Evolutionary conservation across 2,329 filamentous ascomycete genomes (phyloP), one percentile per base, ranked within the genome.

Genomic region (Clonostachys chloroleuca): DNA sequence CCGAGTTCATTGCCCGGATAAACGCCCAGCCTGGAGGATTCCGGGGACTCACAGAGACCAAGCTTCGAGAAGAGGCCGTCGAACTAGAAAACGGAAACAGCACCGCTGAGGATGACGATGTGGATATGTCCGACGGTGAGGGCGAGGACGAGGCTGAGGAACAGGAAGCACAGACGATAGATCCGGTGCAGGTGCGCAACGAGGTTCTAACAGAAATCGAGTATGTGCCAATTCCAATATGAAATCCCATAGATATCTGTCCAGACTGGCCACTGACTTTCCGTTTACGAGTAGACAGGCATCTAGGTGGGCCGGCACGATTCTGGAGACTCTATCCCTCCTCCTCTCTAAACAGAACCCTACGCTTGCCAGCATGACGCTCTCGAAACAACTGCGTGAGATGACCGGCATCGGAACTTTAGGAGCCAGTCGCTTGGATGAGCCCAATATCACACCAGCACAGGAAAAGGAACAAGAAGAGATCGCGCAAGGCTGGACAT

Each of bases 311-410:
- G 77, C 84, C 39, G 74, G 87, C 60, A 76, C 88, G 50, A 83
- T 85, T 7, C 81, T 95, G 57, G 89, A 96, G 63, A 89, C 92
- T 57, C 70, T 95, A 47, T 95, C 91, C 33, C 78, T 95, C 7
- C 75, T 95, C 2, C 74, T 94, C 14, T 89, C 89, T n/a, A 92
- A 91, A 62, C 81, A 94, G 59, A 75, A 75, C n/a, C 87, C 89
- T 1, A 80, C 78, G 9, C 81, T 85, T 53, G 88, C 86, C 6
- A 75, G 83, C 55, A 65, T 74, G 42, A 89, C 89, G 5, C 78
- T 96, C 51, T 90, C 87, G 1, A 77, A 81, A 13, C 75, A 73
- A 17, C 72, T 95, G 17, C 87, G 87, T 58, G 77, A 88, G 10
- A 73, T 80, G 51, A 81, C 89, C 10, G 87, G 89, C 12, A 79